Percentiles rank a stretch among this genome's conserved stretches.
Evolutionary conservation across 345 rosid genomes (phyloP).

Genomic region (Rhizophora apiculata): DNA sequence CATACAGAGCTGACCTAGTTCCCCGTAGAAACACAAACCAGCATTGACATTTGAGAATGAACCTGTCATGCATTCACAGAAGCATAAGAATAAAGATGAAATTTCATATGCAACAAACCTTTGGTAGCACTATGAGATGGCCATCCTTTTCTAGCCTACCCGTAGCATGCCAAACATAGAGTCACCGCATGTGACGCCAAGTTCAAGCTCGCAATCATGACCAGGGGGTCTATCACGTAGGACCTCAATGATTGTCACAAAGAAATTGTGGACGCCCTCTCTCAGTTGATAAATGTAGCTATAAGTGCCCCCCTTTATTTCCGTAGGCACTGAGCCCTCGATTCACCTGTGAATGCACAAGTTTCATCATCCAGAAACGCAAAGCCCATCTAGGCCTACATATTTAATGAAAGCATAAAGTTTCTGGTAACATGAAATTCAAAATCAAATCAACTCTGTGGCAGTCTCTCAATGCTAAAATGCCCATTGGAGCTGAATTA

Average conservation of each 20-base stretch:
- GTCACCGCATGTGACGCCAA: slow-evolving; percentile 98
- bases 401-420: neutral
- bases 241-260: slow-evolving; percentile 95
- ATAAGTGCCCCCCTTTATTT: slow-evolving; percentile 87
- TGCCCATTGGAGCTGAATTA: neutral
- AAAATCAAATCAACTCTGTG: neutral
- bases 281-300: slow-evolving; percentile 98
- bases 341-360: slow-evolving; percentile 61
- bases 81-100: neutral
- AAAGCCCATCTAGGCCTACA: neutral
- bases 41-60: slow-evolving; percentile 1
- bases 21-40: slow-evolving; percentile 47
- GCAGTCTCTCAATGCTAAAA: neutral
- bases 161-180: slow-evolving; percentile 96
- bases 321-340: slow-evolving; percentile 94
- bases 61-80: neutral
- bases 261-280: slow-evolving; percentile 96
- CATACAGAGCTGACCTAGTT: slow-evolving; percentile 92
- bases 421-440: neutral
- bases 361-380: slow-evolving; percentile 1
- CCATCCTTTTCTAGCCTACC: slow-evolving; percentile 39
- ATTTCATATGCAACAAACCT: neutral
- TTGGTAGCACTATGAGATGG: neutral
- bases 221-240: slow-evolving; percentile 96
- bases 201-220: slow-evolving; percentile 99